Evolutionary conservation across 2,329 filamentous ascomycete species (phyloP).

Genomic region (Pyricularia grisea): DNA sequence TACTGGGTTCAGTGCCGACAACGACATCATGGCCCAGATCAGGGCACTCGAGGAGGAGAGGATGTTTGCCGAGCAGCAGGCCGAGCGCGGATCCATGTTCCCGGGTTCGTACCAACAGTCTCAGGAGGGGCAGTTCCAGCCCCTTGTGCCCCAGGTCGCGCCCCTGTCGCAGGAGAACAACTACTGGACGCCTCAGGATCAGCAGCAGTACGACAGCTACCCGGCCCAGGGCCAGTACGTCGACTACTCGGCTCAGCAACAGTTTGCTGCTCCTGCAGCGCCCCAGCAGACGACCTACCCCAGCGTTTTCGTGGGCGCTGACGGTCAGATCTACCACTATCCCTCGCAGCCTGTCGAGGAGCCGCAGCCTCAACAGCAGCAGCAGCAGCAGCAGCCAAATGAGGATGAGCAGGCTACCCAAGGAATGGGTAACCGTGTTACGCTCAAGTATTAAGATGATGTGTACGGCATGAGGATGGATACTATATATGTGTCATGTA

Average conservation of each 20-base stretch:
- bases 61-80: conserved; percentile 14
- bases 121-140: not conserved
- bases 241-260: not conserved
- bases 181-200: not conserved
- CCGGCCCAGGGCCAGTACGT: not conserved
- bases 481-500: not conserved
- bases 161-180: not conserved
- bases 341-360: not conserved
- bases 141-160: not conserved
- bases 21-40: conserved; percentile 18
- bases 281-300: not conserved
- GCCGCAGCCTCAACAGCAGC: not conserved
- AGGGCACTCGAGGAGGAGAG: conserved; percentile 22
- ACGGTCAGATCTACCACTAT: not conserved
- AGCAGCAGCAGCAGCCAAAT: not conserved
- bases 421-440: not conserved
- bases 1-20: not conserved
- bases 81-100: conserved; percentile 9
- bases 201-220: not conserved
- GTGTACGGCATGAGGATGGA: not conserved
- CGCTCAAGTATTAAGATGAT: conserved; percentile 2
- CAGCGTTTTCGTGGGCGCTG: not conserved
- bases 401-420: not conserved
- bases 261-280: not conserved
- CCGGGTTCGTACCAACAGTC: not conserved